These are phyloP conservation scores for Taphrina communis DNA, from an alignment of 1,139 yeast genomes.

Conservation along the genomic window DNA sequence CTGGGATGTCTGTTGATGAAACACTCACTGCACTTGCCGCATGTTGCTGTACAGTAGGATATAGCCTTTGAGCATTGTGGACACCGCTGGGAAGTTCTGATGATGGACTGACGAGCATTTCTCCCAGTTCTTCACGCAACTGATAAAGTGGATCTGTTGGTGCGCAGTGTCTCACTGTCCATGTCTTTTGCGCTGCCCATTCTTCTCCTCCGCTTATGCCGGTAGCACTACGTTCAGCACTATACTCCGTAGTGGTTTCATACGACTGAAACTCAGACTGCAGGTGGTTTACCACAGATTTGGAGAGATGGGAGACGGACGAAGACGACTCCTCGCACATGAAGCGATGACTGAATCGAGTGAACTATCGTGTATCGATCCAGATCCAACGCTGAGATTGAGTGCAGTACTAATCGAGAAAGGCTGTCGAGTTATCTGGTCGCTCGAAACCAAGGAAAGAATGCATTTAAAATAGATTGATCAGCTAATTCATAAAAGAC, in stretches of 20 bases:
- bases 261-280: background rate
- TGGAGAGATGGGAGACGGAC: background rate
- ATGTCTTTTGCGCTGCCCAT: background rate
- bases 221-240: background rate
- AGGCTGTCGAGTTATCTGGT: too few species aligned
- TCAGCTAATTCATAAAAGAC: too few species aligned
- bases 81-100: background rate
- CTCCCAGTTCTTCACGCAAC: background rate
- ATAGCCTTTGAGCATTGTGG: background rate
- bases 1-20: background rate
- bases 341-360: background rate
- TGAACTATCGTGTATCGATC: too few species aligned
- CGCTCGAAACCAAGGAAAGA: too few species aligned
- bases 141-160: slow-evolving; percentile 6
- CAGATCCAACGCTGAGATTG: too few species aligned
- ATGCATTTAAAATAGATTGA: too few species aligned
- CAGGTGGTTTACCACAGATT: background rate
- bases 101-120: background rate
- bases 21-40: background rate
- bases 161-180: background rate
- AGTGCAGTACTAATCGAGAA: too few species aligned
- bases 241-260: background rate
- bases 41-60: background rate
- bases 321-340: background rate
- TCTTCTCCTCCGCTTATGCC: background rate